A percentile compares a stretch with the other conserved stretches of the same genome.
Evolutionary conservation across 805 yeast genomes (phyloP).

Genomic region (Lachancea sp.): DNA sequence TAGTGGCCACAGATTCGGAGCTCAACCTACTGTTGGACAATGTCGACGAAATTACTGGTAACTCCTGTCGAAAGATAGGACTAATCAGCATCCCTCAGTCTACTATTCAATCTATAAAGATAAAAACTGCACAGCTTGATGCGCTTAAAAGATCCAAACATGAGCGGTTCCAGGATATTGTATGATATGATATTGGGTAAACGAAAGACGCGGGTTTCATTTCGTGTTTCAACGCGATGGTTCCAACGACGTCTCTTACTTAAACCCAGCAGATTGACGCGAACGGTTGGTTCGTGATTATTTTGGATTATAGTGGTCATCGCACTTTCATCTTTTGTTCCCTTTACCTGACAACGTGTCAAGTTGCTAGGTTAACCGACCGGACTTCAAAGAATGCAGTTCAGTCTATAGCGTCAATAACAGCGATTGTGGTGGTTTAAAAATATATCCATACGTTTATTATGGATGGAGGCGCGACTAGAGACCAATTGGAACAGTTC

Average conservation of each 20-base stretch:
- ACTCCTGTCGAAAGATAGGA: slow-evolving; percentile 39
- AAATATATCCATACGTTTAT: too few relatives aligned
- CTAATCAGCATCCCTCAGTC: slow-evolving; percentile 47
- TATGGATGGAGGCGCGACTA: too few relatives aligned
- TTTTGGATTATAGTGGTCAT: too few relatives aligned
- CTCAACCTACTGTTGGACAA: slow-evolving; percentile 38
- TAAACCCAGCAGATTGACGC: too few relatives aligned
- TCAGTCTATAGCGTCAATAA: too few relatives aligned
- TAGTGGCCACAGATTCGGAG: slow-evolving; percentile 41
- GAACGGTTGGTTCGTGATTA: too few relatives aligned
- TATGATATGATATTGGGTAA: background rate
- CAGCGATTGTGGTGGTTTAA: too few relatives aligned
- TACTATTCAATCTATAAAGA: slow-evolving; percentile 30
- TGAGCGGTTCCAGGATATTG: slow-evolving; percentile 11
- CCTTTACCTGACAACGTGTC: too few relatives aligned
- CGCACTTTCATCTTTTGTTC: background rate
- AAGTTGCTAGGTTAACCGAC: too few relatives aligned
- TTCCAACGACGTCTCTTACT: background rate
- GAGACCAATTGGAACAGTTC: too few relatives aligned
- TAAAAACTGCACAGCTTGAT: slow-evolving; percentile 25
- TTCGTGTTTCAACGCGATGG: background rate
- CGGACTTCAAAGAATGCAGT: too few relatives aligned
- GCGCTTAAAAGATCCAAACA: slow-evolving; percentile 13
- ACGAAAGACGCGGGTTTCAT: background rate
- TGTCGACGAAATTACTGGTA: slow-evolving; percentile 32